Evolutionary conservation across 352 stramenopile species (phyloP).

Genomic region (Pythium aphanidermatum): DNA sequence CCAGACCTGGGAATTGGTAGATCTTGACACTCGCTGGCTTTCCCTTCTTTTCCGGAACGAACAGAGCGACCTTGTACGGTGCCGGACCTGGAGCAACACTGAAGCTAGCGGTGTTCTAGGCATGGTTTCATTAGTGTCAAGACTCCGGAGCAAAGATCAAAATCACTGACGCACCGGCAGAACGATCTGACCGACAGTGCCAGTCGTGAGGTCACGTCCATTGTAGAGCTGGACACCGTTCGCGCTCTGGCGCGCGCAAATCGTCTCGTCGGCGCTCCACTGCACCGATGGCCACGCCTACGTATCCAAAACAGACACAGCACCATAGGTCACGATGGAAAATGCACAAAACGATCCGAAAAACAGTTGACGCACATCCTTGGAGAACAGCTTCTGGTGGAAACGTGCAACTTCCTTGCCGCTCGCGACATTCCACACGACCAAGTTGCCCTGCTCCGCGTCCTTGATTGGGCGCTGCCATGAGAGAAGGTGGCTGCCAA

Average conservation of each 20-base stretch:
- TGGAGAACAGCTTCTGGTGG: slow-evolving; percentile 81
- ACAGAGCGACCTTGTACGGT: slow-evolving; percentile 82
- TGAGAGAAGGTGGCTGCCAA: slow-evolving; percentile 78
- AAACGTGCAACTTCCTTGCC: slow-evolving; percentile 67
- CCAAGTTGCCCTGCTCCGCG: slow-evolving; percentile 62
- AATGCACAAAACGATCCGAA: background rate
- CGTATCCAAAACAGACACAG: background rate
- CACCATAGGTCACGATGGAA: background rate
- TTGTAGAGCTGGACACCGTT: slow-evolving; percentile 80
- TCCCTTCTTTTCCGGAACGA: slow-evolving; percentile 87
- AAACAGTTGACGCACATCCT: slow-evolving; percentile 42
- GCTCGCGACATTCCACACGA: slow-evolving; percentile 66
- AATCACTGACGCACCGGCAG: slow-evolving; percentile 62
- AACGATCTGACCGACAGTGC: slow-evolving; percentile 63
- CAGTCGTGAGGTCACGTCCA: slow-evolving; percentile 46
- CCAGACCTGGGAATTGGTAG: slow-evolving; percentile 71
- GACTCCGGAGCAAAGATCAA: no score
- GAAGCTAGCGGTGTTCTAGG: slow-evolving; percentile 78
- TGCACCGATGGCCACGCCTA: slow-evolving; percentile 88
- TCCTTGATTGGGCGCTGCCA: slow-evolving; percentile 86
- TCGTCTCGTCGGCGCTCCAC: slow-evolving; percentile 87
- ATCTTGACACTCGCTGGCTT: slow-evolving; percentile 84
- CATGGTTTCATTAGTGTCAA: no score
- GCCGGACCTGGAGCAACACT: slow-evolving; percentile 71
- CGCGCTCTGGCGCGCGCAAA: slow-evolving; percentile 68